Base-by-base conservation (phyloP, 805 yeast genomes). In the Ogataea henricii region DNA sequence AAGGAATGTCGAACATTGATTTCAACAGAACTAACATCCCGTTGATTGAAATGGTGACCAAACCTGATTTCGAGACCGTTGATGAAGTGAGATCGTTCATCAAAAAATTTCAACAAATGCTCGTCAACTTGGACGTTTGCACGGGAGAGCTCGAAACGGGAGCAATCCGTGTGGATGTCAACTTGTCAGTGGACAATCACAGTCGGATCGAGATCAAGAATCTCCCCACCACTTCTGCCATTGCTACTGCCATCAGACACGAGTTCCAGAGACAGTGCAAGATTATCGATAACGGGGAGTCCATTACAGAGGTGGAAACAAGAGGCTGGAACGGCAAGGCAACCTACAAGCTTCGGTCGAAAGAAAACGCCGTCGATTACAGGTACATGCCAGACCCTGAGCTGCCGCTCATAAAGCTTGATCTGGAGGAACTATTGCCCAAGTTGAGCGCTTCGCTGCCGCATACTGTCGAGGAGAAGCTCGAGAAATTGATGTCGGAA, bases 311-410 rank as follows among this genome's bases (percentile, higher is more conserved):
- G 9, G 58, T 58, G 20, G 96, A 91, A 59, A 94, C 99, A 0
- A 76, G 97, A 60, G 94, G 96, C 16, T 94, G 97, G 97, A 84
- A 85, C 58, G 97, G 97, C 2, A 66, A 66, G 2, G 69, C 72
- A 35, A 92, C 98, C 0, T 72, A 76, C 38, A 74, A 78, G 42
- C 68, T 86, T 42, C 78, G 99, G 61, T 73, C 79, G 3, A 94
- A 94, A 59, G 97, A 92, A 63, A 78, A 79, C 33, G 78, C 88
- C 0, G 77, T 87, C 10, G 99, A 94, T 65, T 94, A 94, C 66
- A 73, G 98, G 58, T 94, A 90, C 62, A 85, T 92, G 77, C 97
- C 98, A 0, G 99, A 94, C 64, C 88, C 95, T 1, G 99, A 94
- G 64, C 69, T 94, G 25, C 90, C 94, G 0, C 65, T 68, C 1